A percentile compares a stretch with the other conserved stretches of the same genome.
phyloP scores from a whole-genome alignment of 768 basidiomycete species.

The Agaricus blazei region DNA sequence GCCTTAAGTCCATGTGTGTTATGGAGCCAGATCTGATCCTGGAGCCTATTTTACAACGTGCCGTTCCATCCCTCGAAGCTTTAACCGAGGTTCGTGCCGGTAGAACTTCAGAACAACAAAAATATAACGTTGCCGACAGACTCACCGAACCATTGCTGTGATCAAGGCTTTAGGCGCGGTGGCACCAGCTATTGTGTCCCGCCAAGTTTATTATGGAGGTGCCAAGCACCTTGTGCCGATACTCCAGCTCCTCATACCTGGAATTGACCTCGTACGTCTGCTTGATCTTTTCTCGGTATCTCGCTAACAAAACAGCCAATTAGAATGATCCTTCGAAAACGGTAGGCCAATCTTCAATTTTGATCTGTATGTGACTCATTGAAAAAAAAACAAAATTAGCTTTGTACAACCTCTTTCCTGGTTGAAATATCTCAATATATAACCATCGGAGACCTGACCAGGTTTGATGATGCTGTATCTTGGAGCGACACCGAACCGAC shows the following conservation, averaged over 20 bases:
- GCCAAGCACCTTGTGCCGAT: constrained; percentile 79
- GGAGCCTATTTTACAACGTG: constrained; percentile 75
- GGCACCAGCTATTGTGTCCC: constrained; percentile 76
- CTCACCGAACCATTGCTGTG: constrained; percentile 78
- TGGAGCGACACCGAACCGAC: constrained; percentile 29
- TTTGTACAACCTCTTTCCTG: constrained; percentile 73
- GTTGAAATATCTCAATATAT: constrained; percentile 72
- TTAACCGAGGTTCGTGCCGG: constrained; percentile 62
- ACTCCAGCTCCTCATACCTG: constrained; percentile 76
- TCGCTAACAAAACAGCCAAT: constrained; percentile 3
- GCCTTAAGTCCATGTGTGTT: constrained; percentile 75
- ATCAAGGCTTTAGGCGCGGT: constrained; percentile 82
- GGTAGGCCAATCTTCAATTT: constrained; percentile 30
- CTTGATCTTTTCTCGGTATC: neutral
- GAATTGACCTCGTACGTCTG: constrained; percentile 71
- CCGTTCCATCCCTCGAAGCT: constrained; percentile 82
- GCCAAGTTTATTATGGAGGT: constrained; percentile 74
- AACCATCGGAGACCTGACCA: constrained; percentile 62
- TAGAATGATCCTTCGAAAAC: constrained; percentile 81
- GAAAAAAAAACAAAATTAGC: constrained; percentile 27
- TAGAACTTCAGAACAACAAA: neutral
- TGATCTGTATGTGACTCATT: neutral
- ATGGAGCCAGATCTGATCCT: constrained; percentile 87
- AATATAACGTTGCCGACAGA: constrained; percentile 36
- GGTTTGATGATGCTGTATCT: constrained; percentile 22